phyloP scores from a whole-genome alignment of 2,329 filamentous ascomycete species.

The Aspergillus sp. region DNA sequence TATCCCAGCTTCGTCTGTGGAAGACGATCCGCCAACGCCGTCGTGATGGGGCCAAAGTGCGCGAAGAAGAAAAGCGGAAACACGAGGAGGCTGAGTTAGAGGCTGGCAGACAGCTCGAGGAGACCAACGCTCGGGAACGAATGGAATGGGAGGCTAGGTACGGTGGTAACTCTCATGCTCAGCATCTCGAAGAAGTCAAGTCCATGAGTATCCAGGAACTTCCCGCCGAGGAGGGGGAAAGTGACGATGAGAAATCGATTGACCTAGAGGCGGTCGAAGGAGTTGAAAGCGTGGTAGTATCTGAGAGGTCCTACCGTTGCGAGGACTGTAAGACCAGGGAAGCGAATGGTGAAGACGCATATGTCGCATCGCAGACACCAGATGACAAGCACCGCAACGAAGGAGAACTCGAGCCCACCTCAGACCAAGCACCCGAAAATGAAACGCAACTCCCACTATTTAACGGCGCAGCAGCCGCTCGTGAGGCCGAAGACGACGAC shows the following conservation, averaged over 20 bases:
- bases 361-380: conserved; percentile 1
- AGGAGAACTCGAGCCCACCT: neutral
- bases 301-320: conserved; percentile 11
- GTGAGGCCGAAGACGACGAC: conserved; percentile 34
- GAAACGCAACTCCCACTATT: conserved; percentile 12
- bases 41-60: conserved; percentile 38
- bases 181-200: conserved; percentile 10
- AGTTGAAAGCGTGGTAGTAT: conserved; percentile 17
- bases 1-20: conserved; percentile 83
- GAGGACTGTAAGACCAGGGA: conserved; percentile 13
- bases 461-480: conserved; percentile 9
- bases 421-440: conserved; percentile 1
- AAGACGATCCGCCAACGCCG: conserved; percentile 58
- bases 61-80: conserved; percentile 47
- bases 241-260: conserved; percentile 4
- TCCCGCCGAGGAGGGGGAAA: conserved; percentile 10
- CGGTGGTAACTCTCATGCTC: conserved; percentile 47
- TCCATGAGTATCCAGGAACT: conserved; percentile 21
- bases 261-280: conserved; percentile 15
- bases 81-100: conserved; percentile 59
- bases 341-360: conserved; percentile 8
- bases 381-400: neutral
- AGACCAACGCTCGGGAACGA: conserved; percentile 37
- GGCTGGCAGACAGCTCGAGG: conserved; percentile 53
- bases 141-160: conserved; percentile 69